These are phyloP conservation scores for Cercospora sojina DNA, from an alignment of 2,329 filamentous ascomycete species.

Conservation along the genomic window DNA sequence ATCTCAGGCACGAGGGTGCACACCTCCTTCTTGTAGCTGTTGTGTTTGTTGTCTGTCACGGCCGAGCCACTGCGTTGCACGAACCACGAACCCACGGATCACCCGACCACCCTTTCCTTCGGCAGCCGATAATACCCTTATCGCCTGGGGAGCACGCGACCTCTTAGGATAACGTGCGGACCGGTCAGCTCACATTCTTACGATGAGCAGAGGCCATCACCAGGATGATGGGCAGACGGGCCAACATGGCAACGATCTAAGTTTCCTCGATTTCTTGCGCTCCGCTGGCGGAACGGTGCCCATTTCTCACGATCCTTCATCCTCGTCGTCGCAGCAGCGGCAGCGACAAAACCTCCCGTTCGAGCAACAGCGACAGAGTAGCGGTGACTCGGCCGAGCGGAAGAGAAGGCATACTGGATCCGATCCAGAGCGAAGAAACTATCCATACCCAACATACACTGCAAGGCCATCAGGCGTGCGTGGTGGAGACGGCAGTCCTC, in stretches of 20 bases:
- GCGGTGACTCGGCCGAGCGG: slow-evolving; percentile 28
- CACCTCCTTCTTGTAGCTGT: background rate
- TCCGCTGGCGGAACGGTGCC: slow-evolving; percentile 28
- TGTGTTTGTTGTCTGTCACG: background rate
- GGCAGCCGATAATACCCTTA: slow-evolving; percentile 9
- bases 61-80: slow-evolving; percentile 12
- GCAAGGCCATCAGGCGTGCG: slow-evolving; percentile 8
- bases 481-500: slow-evolving; percentile 2
- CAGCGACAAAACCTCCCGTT: background rate
- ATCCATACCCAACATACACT: slow-evolving; percentile 24
- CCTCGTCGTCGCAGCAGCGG: background rate
- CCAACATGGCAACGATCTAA: slow-evolving; percentile 21
- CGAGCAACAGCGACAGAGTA: slow-evolving; percentile 2
- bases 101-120: slow-evolving; percentile 13
- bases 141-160: slow-evolving; percentile 17
- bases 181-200: background rate
- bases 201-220: slow-evolving; percentile 13
- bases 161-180: background rate
- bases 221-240: slow-evolving; percentile 11
- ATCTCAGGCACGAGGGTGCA: background rate
- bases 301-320: slow-evolving; percentile 5
- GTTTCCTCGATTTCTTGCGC: slow-evolving; percentile 30
- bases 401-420: slow-evolving; percentile 33
- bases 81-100: slow-evolving; percentile 13
- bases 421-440: slow-evolving; percentile 27